phyloP scores from a whole-genome alignment of 2,329 filamentous ascomycete species.

The Aspergillus caelatus region DNA sequence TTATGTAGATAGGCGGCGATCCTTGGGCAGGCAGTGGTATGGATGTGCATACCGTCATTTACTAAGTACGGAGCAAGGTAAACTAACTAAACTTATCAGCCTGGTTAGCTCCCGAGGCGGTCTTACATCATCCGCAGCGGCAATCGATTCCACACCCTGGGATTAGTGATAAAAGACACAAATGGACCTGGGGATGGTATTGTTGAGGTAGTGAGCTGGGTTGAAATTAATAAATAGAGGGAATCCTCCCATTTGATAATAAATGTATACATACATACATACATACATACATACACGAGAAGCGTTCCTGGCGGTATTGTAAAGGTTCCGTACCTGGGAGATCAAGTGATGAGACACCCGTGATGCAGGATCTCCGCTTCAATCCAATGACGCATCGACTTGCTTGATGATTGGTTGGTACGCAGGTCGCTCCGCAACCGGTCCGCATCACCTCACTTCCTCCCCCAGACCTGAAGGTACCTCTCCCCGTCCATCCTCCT shows the following conservation, averaged over 20 bases:
- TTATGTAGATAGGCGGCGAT: not conserved
- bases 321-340: not conserved
- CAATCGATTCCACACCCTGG: not conserved
- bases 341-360: slow-evolving; percentile 19
- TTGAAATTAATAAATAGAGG: too few relatives aligned
- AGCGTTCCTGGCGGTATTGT: slow-evolving; percentile 2
- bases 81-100: not conserved
- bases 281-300: not conserved
- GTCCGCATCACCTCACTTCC: slow-evolving; percentile 24
- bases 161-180: too few relatives aligned
- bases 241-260: too few relatives aligned
- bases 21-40: not conserved
- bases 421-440: slow-evolving; percentile 27
- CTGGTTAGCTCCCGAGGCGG: not conserved
- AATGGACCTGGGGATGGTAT: too few relatives aligned
- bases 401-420: slow-evolving; percentile 22
- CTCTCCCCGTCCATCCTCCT: slow-evolving; percentile 2
- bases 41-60: not conserved
- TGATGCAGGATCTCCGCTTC: slow-evolving; percentile 18
- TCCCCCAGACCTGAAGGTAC: slow-evolving; percentile 21
- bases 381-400: slow-evolving; percentile 27
- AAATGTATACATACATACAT: not conserved
- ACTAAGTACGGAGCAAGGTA: too few relatives aligned
- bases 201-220: too few relatives aligned
- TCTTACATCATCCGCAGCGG: slow-evolving; percentile 17